Conservation (phyloP, 73 alveolate species). For the Tetrahymena elliotti region DNA sequence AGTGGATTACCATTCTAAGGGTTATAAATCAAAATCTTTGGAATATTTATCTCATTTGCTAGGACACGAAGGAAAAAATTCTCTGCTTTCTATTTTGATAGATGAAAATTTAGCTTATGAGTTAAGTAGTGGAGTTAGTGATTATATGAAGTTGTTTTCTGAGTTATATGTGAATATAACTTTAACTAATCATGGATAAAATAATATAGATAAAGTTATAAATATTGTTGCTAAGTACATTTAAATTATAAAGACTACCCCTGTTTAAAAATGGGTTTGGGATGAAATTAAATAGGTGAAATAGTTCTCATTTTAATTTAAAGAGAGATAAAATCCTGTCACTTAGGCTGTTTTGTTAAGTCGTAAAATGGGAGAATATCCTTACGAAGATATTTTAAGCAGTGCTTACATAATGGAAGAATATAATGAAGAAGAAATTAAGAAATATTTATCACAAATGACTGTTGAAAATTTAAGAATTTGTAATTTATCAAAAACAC, state of each 20-base stretch:
- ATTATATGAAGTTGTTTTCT: slow-evolving; percentile 36
- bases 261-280: slow-evolving; percentile 49
- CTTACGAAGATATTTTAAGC: slow-evolving; percentile 58
- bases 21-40: slow-evolving; percentile 68
- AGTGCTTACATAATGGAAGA: slow-evolving; percentile 45
- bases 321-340: slow-evolving; percentile 55
- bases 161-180: slow-evolving; percentile 45
- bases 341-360: slow-evolving; percentile 11
- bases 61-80: slow-evolving; percentile 92
- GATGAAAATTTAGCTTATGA: slow-evolving; percentile 68
- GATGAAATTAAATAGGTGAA: slow-evolving; percentile 51
- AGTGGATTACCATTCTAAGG: slow-evolving; percentile 2
- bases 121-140: slow-evolving; percentile 49
- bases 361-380: slow-evolving; percentile 36
- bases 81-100: slow-evolving; percentile 69
- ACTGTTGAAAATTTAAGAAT: background rate
- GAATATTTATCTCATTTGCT: slow-evolving; percentile 67
- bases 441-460: background rate
- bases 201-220: slow-evolving; percentile 55
- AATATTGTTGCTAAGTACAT: slow-evolving; percentile 51
- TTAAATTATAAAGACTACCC: slow-evolving; percentile 49
- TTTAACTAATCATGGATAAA: slow-evolving; percentile 87
- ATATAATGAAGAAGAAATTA: slow-evolving; percentile 55
- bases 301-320: slow-evolving; percentile 51
- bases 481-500: background rate